Percentiles rank a stretch among this genome's conserved stretches.
phyloP scores from a whole-genome alignment of 1,284 basidiomycete species.

The Puccinia novopanici region DNA sequence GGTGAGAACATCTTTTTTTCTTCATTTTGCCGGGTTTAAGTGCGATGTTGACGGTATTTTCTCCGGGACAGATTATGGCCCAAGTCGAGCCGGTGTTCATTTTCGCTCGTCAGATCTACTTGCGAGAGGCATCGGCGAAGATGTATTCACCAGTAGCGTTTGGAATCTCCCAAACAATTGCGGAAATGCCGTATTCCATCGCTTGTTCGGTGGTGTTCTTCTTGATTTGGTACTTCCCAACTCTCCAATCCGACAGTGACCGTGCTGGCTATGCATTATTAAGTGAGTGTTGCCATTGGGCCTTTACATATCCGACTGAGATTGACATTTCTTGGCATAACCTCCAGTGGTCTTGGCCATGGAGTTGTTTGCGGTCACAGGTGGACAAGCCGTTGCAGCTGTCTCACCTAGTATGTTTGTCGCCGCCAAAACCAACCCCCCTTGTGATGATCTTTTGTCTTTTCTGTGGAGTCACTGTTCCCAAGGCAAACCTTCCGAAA shows the following conservation, averaged over 20 bases:
- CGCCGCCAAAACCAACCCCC: slow-evolving; percentile 76
- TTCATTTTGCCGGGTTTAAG: slow-evolving; percentile 47
- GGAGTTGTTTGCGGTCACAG: slow-evolving; percentile 73
- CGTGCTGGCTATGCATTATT: slow-evolving; percentile 73
- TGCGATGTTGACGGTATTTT: not conserved
- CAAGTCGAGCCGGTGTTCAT: slow-evolving; percentile 86
- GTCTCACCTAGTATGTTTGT: slow-evolving; percentile 69
- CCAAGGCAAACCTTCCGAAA: slow-evolving; percentile 64
- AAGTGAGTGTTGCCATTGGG: slow-evolving; percentile 52
- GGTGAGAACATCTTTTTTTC: slow-evolving; percentile 53
- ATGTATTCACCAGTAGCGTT: slow-evolving; percentile 77
- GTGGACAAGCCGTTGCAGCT: slow-evolving; percentile 73
- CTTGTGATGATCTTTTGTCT: slow-evolving; percentile 64
- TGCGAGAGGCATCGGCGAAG: slow-evolving; percentile 66
- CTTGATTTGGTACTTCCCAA: slow-evolving; percentile 63
- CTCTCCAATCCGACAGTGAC: slow-evolving; percentile 62
- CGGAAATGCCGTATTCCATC: slow-evolving; percentile 72
- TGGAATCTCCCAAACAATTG: slow-evolving; percentile 77
- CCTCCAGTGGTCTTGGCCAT: slow-evolving; percentile 67
- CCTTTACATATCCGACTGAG: not conserved
- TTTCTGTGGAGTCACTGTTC: slow-evolving; percentile 68
- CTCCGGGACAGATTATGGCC: slow-evolving; percentile 64
- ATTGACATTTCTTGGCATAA: not conserved
- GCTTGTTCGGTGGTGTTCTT: not conserved
- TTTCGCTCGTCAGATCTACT: slow-evolving; percentile 71